Evolutionary conservation across 148 eudicot species (phyloP).

Genomic region (Selenicereus undatus): DNA sequence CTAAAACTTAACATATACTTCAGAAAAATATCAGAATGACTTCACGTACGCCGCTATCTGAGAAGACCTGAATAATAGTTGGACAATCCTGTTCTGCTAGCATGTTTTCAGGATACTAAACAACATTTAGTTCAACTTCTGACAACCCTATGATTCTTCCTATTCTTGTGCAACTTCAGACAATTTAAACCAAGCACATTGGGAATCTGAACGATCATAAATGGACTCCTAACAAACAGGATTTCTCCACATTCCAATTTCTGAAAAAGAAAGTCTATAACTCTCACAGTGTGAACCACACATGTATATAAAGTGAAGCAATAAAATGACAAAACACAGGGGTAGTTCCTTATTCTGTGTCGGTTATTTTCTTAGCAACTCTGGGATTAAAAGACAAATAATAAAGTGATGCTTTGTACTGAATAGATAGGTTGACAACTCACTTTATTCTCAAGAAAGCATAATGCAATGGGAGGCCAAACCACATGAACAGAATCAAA

Average conservation of each 20-base stretch:
- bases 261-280: no score
- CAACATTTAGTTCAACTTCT: not conserved
- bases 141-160: not conserved
- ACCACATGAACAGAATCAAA: no score
- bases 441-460: slow-evolving; percentile 79
- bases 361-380: no score
- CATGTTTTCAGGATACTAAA: not conserved
- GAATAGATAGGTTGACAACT: slow-evolving; percentile 28
- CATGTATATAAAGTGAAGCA: no score
- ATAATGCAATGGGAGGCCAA: slow-evolving; percentile 68
- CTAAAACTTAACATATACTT: not conserved
- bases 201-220: no score
- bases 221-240: no score
- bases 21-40: not conserved
- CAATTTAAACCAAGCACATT: no score
- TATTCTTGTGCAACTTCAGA: not conserved
- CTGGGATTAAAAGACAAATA: not conserved
- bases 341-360: no score
- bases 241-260: no score
- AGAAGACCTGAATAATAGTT: not conserved
- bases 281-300: no score
- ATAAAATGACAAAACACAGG: no score
- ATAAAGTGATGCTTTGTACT: not conserved
- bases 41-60: not conserved
- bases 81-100: not conserved